Percentiles rank a stretch among this genome's conserved stretches.
phyloP scores from a whole-genome alignment of 2,329 filamentous ascomycete genomes.

The Sphaceloma murrayae region DNA sequence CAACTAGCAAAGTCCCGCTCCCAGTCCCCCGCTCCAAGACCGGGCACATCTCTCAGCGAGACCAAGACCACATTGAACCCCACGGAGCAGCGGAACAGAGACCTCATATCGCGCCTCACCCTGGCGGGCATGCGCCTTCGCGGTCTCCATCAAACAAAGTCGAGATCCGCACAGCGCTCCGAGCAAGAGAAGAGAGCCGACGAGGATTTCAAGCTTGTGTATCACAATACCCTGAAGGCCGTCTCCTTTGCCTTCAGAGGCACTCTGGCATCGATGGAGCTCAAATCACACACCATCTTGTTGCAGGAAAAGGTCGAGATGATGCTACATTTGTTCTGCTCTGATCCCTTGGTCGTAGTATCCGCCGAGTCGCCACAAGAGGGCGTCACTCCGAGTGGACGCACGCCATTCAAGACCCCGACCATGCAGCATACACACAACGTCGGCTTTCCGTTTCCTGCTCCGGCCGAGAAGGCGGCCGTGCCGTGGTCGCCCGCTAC shows the following conservation, averaged over 20 bases:
- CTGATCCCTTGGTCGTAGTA: conserved; percentile 33
- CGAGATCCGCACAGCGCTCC: conserved; percentile 20
- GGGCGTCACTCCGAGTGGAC: not conserved
- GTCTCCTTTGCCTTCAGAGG: conserved; percentile 40
- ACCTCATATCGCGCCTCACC: conserved; percentile 40
- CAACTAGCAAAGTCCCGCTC: conserved; percentile 26
- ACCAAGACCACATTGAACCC: not conserved
- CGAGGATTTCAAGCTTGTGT: conserved; percentile 45
- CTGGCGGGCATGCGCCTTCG: conserved; percentile 47
- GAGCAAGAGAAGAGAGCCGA: conserved; percentile 29
- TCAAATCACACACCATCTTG: conserved; percentile 35
- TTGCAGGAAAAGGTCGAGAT: conserved; percentile 41
- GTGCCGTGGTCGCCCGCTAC: too few species aligned
- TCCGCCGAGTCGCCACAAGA: not conserved
- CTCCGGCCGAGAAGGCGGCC: not conserved
- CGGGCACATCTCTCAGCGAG: not conserved
- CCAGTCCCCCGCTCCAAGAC: conserved; percentile 20
- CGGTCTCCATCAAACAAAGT: conserved; percentile 35
- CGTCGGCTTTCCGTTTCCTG: conserved; percentile 9
- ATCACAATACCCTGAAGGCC: conserved; percentile 43
- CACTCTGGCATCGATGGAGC: conserved; percentile 30
- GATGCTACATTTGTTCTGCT: conserved; percentile 38
- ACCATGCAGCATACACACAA: not conserved
- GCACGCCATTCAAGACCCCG: conserved; percentile 10
- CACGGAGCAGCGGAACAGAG: conserved; percentile 35